A percentile compares a stretch with the other conserved stretches of the same genome.
Conservation (phyloP, 352 stramenopile genomes). For the Phytophthora tubulina region DNA sequence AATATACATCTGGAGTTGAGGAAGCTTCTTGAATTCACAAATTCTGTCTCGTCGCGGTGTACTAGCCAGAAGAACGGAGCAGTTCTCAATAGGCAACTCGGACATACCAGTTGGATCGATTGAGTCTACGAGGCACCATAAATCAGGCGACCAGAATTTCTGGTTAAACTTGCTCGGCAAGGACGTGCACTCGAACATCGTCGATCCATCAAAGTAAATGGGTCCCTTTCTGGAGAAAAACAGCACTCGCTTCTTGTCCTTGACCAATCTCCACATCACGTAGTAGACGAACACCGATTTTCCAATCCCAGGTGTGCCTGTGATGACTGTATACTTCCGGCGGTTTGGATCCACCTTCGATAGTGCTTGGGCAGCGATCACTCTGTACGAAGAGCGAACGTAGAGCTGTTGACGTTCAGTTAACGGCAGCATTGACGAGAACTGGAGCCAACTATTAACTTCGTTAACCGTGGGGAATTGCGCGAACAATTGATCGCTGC, state of each 20-base stretch:
- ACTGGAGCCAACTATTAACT: slow-evolving; percentile 10
- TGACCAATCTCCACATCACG: slow-evolving; percentile 45
- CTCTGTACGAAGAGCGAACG: slow-evolving; percentile 39
- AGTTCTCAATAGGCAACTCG: slow-evolving; percentile 8
- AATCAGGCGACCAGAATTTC: slow-evolving; percentile 33
- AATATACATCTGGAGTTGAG: neutral
- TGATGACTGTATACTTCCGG: slow-evolving; percentile 46
- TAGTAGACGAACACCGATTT: slow-evolving; percentile 55
- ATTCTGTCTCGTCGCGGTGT: neutral
- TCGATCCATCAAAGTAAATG: slow-evolving; percentile 46
- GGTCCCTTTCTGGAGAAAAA: slow-evolving; percentile 16
- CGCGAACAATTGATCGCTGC: neutral
- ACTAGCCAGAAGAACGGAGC: neutral
- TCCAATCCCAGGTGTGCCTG: slow-evolving; percentile 39
- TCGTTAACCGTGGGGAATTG: neutral
- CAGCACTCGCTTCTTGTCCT: slow-evolving; percentile 43
- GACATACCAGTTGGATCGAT: slow-evolving; percentile 27
- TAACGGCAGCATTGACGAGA: slow-evolving; percentile 29
- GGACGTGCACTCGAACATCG: slow-evolving; percentile 9
- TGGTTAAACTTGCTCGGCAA: neutral
- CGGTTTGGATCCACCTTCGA: neutral
- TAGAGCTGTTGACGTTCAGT: slow-evolving; percentile 31
- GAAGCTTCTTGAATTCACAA: neutral
- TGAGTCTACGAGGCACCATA: slow-evolving; percentile 49
- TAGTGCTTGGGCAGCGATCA: neutral